Conservation (phyloP, 2,329 filamentous ascomycete genomes). For the Aspergillus japonicus region DNA sequence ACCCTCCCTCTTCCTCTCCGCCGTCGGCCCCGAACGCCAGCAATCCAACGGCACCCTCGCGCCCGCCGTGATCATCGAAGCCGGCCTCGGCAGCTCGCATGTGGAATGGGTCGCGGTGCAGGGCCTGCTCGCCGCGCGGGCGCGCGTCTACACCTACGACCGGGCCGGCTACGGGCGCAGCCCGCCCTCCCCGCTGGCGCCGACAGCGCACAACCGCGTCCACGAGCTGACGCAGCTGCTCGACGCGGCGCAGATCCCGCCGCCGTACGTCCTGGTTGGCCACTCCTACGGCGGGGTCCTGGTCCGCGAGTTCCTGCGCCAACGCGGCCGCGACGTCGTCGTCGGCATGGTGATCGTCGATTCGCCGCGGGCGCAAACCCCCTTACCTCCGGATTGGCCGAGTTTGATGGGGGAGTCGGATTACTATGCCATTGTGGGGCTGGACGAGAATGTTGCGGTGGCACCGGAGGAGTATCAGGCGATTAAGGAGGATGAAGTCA, state of each 20-base stretch:
- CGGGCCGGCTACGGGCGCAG: not conserved
- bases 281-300: too few relatives aligned
- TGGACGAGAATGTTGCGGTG: not conserved
- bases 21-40: too few relatives aligned
- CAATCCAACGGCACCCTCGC: too few relatives aligned
- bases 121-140: not conserved
- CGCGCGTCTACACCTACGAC: not conserved
- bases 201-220: too few relatives aligned
- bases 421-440: not conserved
- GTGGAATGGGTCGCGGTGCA: not conserved
- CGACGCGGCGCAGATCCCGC: too few relatives aligned
- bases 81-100: too few relatives aligned
- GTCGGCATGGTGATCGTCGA: not conserved
- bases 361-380: not conserved
- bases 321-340: not conserved
- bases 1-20: too few relatives aligned
- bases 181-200: not conserved
- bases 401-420: not conserved
- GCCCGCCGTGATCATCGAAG: too few relatives aligned
- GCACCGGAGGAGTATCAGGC: not conserved
- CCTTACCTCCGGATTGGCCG: not conserved
- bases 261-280: too few relatives aligned
- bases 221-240: too few relatives aligned
- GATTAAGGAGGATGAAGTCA: not conserved
- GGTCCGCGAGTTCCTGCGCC: too few relatives aligned